Evolutionary conservation across 164 flowering plant genomes (phyloP), one percentile per base, ranked within the genome.

Genomic region (Vitis cinerea): DNA sequence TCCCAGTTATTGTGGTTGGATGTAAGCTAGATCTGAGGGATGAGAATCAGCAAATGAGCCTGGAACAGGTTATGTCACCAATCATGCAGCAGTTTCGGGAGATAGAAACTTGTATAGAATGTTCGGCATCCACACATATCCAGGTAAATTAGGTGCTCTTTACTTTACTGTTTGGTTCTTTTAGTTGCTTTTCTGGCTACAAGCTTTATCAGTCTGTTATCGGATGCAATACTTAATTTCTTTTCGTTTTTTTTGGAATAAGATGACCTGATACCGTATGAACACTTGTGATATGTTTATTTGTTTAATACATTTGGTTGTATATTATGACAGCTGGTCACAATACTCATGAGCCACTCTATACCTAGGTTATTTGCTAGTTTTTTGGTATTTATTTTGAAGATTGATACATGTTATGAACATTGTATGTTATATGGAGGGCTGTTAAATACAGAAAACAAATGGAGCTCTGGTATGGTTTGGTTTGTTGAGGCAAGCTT

Each of bases 81-180:
- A 92, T 96, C 66, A 96, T 96, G 99, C 97, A 96, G 64, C 90
- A 86, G 73, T 96, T 90, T 78, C 87, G 99, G 71, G 99, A 96
- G 86, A 96, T 96, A 72, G 99, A 96, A 71, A 93, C 99, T 51
- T 96, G 99, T 71, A 93, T 93, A 23, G 99, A 93, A 58, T 96
- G 99, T 74, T 96, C 99, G 0, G 92, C 98, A 1, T 60, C 67
- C 44, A 90, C 75, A 63, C 87, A 79, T 58, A 92, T 96, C 76
- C 99, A 96, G 99, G 98, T 92, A 71, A 17, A 4, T 19, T 37
- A 44, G 49, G 54, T 29, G 7, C 4, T 37, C 17, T 16, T 50
- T 17, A 4, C 17, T 59, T 51, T 15, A 47, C 51, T 59, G 63
- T 27, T 59, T 29, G 16, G 19, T 57, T 57, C 30, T 11, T 58